Evolutionary conservation across 2,329 filamentous ascomycete genomes (phyloP), one percentile per base, ranked within the genome.

Genomic region (Coniochaeta hoffmannii): DNA sequence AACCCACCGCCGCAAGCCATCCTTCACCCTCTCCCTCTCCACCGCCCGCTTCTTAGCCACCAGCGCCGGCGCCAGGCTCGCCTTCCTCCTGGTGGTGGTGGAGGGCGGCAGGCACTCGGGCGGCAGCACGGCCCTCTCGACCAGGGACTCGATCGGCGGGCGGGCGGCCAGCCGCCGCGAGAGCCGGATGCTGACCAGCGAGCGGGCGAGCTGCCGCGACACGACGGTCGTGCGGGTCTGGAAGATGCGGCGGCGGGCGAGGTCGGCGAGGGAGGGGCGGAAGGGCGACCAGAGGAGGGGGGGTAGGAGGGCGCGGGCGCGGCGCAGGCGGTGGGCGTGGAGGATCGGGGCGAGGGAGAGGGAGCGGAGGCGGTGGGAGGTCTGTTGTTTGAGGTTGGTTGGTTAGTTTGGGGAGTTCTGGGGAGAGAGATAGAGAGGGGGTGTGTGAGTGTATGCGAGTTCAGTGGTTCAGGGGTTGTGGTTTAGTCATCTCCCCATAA

Each of bases 1-100:
- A 2, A 89, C 76, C 83, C 85, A 89, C 12, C 77, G 75, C 35
- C 85, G 71, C 58, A 90, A 68, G 15, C 77, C 77, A 63, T 89
- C 86, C 65, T 88, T 89, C 44, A 89, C 74, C 57, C 76, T 76
- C 70, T 89, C 85, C 61, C 79, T 79, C 70, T 89, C 86, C 15
- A 89, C 76, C 12, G 78, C 79, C 55, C 81, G 75, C 63, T 81
- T 81, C 60, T 77, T 76, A 28, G 82, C 83, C n/a, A 88, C 79
- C 32, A 89, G 70, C 0, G 74, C 78, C 0, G 85, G 85, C 0
- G 83, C 80, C 1, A 87, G 73, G 2, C 30, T 50, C 14, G 24
- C 54, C 66, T 66, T 58, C 14, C 58, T 60, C 26, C 75, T 75
- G n/a, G n/a, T n/a, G n/a, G n/a, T n/a, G n/a, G n/a, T n/a, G n/a